Evolutionary conservation across 495 filamentous ascomycete species (phyloP), one percentile per base, ranked within the genome.

Genomic region (Hypomontagnella monticulosa): DNA sequence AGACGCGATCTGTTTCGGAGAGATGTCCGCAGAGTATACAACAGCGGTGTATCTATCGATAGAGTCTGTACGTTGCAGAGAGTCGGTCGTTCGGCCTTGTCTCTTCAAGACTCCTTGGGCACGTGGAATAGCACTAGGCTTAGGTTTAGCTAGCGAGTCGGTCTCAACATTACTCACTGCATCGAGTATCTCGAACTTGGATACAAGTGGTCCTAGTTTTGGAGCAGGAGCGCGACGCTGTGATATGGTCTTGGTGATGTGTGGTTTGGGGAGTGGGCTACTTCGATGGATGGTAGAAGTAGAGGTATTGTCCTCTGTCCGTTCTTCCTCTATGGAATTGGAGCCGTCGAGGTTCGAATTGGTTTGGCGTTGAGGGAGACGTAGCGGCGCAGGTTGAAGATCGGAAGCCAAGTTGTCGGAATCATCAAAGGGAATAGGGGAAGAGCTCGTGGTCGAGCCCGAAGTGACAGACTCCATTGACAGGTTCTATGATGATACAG

Each of bases 151-250:
- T n/a, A 63, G 59, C 8, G 56, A 40, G 19, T 55, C 49, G 47
- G 42, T n/a, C 33, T 75, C 66, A 42, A 52, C 32, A 48, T 41
- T 70, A 23, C 66, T 75, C 8, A 73, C 61, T 6, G 73, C 67
- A 52, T 78, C 75, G 27, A 80, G 69, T 0, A 70, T 65, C 61
- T 81, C 78, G 30, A 80, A 83, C 14, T 73, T 81, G 15, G 78
- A 79, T 23, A 79, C 67, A 4, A 81, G 63, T 3, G 71, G 58
- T 7, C 70, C 67, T 7, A 83, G 52, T 43, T 68, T 61, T 32
- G 63, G 34, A 4, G 61, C 53, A 4, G 71, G 40, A 18, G 8
- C 19, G 12, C 57, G 71, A 38, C 41, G 59, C 19, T 57, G 60
- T n/a, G 63, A 64, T 48, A 27, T 14, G 32, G 14, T 20, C 36